Evolutionary conservation across 2,329 filamentous ascomycete species (phyloP).

Genomic region (Penicillium sp.): DNA sequence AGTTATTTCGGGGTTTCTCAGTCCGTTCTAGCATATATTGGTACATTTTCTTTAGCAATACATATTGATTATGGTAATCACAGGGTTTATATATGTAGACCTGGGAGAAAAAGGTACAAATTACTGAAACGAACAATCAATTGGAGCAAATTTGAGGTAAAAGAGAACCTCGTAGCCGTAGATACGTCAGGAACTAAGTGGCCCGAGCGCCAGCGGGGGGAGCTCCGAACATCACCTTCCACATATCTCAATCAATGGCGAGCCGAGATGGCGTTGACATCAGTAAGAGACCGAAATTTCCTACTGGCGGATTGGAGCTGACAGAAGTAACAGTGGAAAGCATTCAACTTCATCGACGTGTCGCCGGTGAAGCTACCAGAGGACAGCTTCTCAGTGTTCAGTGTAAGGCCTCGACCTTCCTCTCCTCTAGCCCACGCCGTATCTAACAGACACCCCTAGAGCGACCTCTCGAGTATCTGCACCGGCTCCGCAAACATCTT

Average conservation of each 20-base stretch:
- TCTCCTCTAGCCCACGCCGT: not conserved
- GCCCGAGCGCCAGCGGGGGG: conserved; percentile 21
- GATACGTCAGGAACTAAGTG: conserved; percentile 14
- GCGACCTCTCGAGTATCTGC: conserved; percentile 76
- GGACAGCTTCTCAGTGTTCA: conserved; percentile 74
- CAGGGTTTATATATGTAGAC: not conserved
- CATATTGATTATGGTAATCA: not conserved
- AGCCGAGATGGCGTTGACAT: conserved; percentile 45
- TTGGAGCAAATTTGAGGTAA: no score
- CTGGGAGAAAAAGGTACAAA: not conserved
- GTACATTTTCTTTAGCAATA: not conserved
- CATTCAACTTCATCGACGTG: conserved; percentile 99
- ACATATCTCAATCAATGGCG: conserved; percentile 30
- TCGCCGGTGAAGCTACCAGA: conserved; percentile 75
- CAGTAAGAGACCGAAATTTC: conserved; percentile 26
- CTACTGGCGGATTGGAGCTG: not conserved
- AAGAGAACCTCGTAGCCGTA: not conserved
- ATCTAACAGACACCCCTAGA: conserved; percentile 33
- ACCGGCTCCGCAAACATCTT: conserved; percentile 88
- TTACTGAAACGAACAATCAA: not conserved
- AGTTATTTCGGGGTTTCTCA: not conserved
- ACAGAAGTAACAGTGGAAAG: conserved; percentile 73
- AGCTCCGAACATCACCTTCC: conserved; percentile 23
- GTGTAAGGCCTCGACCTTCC: conserved; percentile 55
- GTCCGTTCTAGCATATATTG: not conserved